Evolutionary conservation across 2,329 filamentous ascomycete genomes (phyloP), one percentile per base, ranked within the genome.

Genomic region (Aquanectria penicillioides): DNA sequence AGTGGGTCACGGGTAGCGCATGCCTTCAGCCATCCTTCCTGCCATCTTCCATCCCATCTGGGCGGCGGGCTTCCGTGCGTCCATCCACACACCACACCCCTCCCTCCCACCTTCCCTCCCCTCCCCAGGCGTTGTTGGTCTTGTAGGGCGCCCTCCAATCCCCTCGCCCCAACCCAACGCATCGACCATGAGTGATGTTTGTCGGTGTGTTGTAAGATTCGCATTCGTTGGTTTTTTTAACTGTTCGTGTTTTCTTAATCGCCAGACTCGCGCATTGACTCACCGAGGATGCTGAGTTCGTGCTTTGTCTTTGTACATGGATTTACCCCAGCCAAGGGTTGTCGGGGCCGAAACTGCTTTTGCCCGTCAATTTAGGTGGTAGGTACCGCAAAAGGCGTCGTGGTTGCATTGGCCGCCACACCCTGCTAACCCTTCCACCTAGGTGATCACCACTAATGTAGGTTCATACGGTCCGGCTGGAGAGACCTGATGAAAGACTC

Each of bases 321-420:
- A 29, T 36, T 17, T 40, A 17, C 31, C 20, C 44, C 29, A 18
- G 38, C 25, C 31, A 38, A 31, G 23, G 18, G 29, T 20, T 18
- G 38, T 43, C 37, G 54, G 54, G 54, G 54, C 54, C 38, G 33
- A 38, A 51, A 44, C 25, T 36, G 36, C 34, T 29, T 17, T 26
- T n/a, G n/a, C n/a, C n/a, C n/a, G 33, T 33, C 22, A 31, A 31
- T n/a, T n/a, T n/a, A n/a, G n/a, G n/a, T n/a, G n/a, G n/a, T n/a
- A n/a, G n/a, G n/a, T n/a, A n/a, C n/a, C n/a, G n/a, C n/a, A n/a
- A n/a, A n/a, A n/a, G n/a, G 43, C 47, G 47, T 40, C 38, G 28
- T 15, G 28, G 54, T 59, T 67, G 66, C 68, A 66, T 69, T 59
- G 68, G 60, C 63, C n/a, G n/a, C n/a, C 64, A 69, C 64, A 69